Base-by-base conservation (phyloP, 106 monocot genomes). In the Allium fistulosum region DNA sequence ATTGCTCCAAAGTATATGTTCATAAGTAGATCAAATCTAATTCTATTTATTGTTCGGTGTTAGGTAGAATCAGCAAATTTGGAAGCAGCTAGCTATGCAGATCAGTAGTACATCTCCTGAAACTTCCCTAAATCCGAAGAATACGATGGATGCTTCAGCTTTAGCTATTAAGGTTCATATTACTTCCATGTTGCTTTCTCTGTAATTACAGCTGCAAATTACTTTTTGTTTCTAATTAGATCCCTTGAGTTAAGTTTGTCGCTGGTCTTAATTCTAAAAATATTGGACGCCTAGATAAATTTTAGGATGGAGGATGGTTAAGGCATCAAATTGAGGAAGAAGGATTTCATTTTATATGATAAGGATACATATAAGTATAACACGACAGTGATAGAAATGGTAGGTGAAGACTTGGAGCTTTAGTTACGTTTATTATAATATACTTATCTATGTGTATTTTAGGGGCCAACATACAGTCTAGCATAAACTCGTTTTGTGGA, bases 281-380 rank as follows among this genome's bases (percentile, higher is more conserved):
- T 26, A 49, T 52, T 27, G 67, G 26, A 13, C 5, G 37, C 1
- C 5, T 37, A 37, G 2, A 37, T 37, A 37, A 37, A 5, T 37
- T 37, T 37, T 37, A 37, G 37, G 37, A 5, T 37, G 4, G 37
- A 1, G 37, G 37, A 37, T 37, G 37, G 37, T 37, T 37, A 67
- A 67, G 22, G 11, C 10, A 27, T 14, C 13, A 17, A 67, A 67
- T 26, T 7, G 28, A 11, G 28, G 28, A 12, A 67, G 12, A 27
- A 52, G 26, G 16, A 51, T 27, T 26, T 67, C 67, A 53, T 17
- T 67, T 27, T 53, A 26, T 10, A 64, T 51, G 67, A 52, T 53
- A 55, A 3, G 6, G 15, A 55, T 12, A 15, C 37, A 2, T 37
- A 37, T 37, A 4, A 37, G 1, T n/a, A n/a, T n/a, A n/a, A 22